phyloP scores from a whole-genome alignment of 2,329 filamentous ascomycete species.

The Xylogone sp. region DNA sequence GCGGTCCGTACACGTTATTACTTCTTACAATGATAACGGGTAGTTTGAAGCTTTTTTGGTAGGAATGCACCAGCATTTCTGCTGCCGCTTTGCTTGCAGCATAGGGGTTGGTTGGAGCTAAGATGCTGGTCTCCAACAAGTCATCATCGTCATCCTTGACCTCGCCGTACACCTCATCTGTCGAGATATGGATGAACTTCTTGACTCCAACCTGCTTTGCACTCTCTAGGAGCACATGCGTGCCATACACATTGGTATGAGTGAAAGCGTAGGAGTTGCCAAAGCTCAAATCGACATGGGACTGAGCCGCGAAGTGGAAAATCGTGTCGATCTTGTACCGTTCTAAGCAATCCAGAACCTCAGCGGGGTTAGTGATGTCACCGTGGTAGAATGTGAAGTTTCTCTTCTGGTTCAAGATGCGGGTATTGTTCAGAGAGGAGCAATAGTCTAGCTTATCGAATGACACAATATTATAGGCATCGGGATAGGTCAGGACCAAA shows the following conservation, averaged over 20 bases:
- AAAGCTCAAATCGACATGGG: constrained; percentile 79
- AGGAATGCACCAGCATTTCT: constrained; percentile 85
- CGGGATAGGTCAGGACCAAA: constrained; percentile 67
- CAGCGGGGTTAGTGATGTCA: constrained; percentile 67
- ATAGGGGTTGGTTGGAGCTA: constrained; percentile 79
- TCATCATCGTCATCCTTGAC: constrained; percentile 69
- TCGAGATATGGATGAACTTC: constrained; percentile 78
- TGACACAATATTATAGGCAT: constrained; percentile 73
- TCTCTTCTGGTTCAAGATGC: constrained; percentile 58
- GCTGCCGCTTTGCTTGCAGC: constrained; percentile 77
- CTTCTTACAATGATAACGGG: constrained; percentile 76
- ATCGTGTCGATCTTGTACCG: constrained; percentile 73
- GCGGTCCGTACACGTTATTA: constrained; percentile 83
- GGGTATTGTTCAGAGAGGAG: constrained; percentile 75
- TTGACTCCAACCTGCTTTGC: constrained; percentile 67
- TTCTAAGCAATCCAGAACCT: constrained; percentile 68
- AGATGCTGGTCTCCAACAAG: constrained; percentile 66
- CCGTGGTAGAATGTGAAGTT: constrained; percentile 81
- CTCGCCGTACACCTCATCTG: constrained; percentile 83
- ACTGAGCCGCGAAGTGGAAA: constrained; percentile 83
- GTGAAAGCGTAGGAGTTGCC: constrained; percentile 80
- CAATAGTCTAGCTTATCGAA: constrained; percentile 87
- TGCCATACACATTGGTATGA: constrained; percentile 77
- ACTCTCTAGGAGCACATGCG: constrained; percentile 77
- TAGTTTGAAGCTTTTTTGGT: constrained; percentile 77